Evolutionary conservation across 2,329 filamentous ascomycete species (phyloP), one percentile per base, ranked within the genome.

Genomic region (Hyphodiscus sp.): DNA sequence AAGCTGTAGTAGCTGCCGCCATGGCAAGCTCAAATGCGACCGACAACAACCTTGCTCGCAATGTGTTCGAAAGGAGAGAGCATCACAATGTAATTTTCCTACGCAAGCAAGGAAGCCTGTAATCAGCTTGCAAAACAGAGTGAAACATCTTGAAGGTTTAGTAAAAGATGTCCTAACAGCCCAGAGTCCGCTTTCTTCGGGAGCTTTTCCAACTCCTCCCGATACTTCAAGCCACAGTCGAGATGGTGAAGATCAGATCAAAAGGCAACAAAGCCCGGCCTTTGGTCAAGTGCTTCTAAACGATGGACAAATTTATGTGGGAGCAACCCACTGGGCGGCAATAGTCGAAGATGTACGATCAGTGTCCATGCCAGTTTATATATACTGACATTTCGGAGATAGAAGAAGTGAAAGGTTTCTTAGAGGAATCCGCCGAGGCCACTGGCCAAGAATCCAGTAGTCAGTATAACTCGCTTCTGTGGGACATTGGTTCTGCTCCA

Each of bases 321-420:
- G 80, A 1, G 79, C 79, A 2, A 82, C 79, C 45, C 79, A 83
- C 55, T 81, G 79, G 58, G 76, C 81, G 70, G 79, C 79, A 2
- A 81, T 83, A 66, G 67, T 83, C 11, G 77, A 82, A 61, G 77
- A 83, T 69, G 79, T 81, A 60, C 71, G 75, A 47, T 41, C 23
- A 26, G 18, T 16, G 18, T 29, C 8, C 3, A 20, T 15, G 26
- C 20, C 26, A 23, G 33, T 10, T 4, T 19, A 43, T 38, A 26
- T 20, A 29, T 19, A 45, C 50, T 59, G 16, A 60, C 33, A 45
- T 41, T 29, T 41, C 18, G 13, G 59, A 82, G 77, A 81, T 83
- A 47, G 78, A 82, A 62, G 79, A 82, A 51, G 68, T 83, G 10
- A 81, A 81, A 64, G 72, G 69, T 51, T 82, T 79, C 59, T 82